phyloP scores from a whole-genome alignment of 208 protist species.

The Willaertia magna region DNA sequence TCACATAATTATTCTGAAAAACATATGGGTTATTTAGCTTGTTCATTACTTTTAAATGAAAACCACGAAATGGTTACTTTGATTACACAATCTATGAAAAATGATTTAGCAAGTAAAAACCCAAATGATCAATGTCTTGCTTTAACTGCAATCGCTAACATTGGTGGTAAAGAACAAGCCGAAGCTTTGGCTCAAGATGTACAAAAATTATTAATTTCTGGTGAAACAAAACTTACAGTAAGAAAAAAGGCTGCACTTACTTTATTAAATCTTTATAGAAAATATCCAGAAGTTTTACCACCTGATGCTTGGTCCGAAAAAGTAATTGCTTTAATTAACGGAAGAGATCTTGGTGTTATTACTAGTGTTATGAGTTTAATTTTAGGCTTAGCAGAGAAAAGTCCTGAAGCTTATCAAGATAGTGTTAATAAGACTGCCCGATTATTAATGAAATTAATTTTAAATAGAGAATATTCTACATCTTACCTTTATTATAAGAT shows the following conservation, averaged over 20 bases:
- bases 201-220: constrained; percentile 71
- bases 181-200: constrained; percentile 87
- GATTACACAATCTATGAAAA: constrained; percentile 88
- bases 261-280: constrained; percentile 86
- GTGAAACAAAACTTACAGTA: constrained; percentile 56
- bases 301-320: constrained; percentile 48
- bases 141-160: constrained; percentile 89
- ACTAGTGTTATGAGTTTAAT: constrained; percentile 76
- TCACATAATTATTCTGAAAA: constrained; percentile 87
- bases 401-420: constrained; percentile 43
- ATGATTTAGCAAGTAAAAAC: constrained; percentile 75
- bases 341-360: constrained; percentile 72
- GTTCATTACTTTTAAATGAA: constrained; percentile 88
- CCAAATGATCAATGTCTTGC: constrained; percentile 84
- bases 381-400: constrained; percentile 57
- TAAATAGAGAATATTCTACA: constrained; percentile 31
- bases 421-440: constrained; percentile 57
- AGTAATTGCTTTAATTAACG: constrained; percentile 63
- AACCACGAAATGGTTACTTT: constrained; percentile 89
- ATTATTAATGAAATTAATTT: constrained; percentile 39
- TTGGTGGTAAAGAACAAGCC: constrained; percentile 89
- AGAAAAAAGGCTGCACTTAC: constrained; percentile 95
- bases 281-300: constrained; percentile 72
- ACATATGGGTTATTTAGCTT: constrained; percentile 91
- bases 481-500: constrained; percentile 95